Conservation (phyloP, 2,329 filamentous ascomycete species). For the Claviceps lovelessii region DNA sequence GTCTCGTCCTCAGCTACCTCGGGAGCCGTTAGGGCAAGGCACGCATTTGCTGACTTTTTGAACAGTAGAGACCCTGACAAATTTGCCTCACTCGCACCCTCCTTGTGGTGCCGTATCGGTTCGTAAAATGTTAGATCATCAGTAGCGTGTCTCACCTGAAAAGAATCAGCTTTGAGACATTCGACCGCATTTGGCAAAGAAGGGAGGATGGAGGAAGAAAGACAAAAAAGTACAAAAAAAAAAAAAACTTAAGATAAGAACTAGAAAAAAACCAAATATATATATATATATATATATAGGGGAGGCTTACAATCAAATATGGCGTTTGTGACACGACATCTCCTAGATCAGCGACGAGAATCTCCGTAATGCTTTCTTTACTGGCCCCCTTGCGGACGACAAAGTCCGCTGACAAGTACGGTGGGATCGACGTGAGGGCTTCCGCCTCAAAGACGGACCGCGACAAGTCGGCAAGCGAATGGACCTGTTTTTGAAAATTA, state of each 20-base stretch:
- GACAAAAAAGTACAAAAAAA: too few species aligned
- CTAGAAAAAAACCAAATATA: background rate
- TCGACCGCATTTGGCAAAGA: background rate
- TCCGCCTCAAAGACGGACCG: slow-evolving; percentile 61
- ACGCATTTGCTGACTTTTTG: slow-evolving; percentile 57
- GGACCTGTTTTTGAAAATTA: slow-evolving; percentile 39
- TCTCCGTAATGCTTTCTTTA: slow-evolving; percentile 62
- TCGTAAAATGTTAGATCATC: slow-evolving; percentile 83
- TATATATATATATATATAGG: too few species aligned
- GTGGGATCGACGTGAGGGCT: slow-evolving; percentile 63
- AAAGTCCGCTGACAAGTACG: slow-evolving; percentile 59
- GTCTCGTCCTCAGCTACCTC: slow-evolving; percentile 36
- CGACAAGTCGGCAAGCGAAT: slow-evolving; percentile 57
- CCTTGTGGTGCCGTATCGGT: slow-evolving; percentile 44
- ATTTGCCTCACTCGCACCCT: slow-evolving; percentile 19
- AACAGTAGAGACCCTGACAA: slow-evolving; percentile 54
- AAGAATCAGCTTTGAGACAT: background rate
- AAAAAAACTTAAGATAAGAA: background rate
- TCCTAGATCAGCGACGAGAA: slow-evolving; percentile 73
- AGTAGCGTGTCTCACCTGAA: slow-evolving; percentile 53
- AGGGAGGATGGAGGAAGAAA: background rate
- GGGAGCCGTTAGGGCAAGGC: slow-evolving; percentile 44
- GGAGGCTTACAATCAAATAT: slow-evolving; percentile 58
- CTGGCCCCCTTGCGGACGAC: slow-evolving; percentile 52
- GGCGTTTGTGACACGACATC: slow-evolving; percentile 56